These are phyloP conservation scores for Ailanthus altissimus DNA, from an alignment of 345 rosid species.

Conservation along the genomic window DNA sequence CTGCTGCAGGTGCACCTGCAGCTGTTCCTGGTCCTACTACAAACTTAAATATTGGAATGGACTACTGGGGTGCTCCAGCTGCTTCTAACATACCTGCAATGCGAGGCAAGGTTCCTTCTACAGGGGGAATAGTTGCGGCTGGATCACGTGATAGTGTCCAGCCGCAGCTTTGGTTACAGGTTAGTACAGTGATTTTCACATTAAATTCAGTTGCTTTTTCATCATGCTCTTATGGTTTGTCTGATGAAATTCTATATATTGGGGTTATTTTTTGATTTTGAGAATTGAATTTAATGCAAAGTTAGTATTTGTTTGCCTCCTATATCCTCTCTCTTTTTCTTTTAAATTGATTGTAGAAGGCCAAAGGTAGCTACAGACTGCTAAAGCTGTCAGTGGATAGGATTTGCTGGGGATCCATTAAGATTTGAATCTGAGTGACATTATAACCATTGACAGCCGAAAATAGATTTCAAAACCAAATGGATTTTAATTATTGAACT, in stretches of 20 bases:
- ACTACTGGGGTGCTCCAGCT: slow-evolving; percentile 89
- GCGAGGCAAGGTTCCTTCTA: slow-evolving; percentile 68
- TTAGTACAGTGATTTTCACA: slow-evolving; percentile 19
- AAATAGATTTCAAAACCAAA: neutral
- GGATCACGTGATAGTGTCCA: slow-evolving; percentile 72
- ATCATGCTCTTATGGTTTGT: neutral
- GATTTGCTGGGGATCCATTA: neutral
- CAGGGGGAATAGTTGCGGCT: slow-evolving; percentile 63
- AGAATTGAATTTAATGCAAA: slow-evolving; percentile 7
- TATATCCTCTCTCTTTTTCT: neutral
- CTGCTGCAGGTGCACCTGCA: slow-evolving; percentile 54
- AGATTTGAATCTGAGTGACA: neutral
- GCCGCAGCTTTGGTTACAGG: slow-evolving; percentile 89
- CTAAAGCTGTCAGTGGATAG: neutral
- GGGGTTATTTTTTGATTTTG: neutral
- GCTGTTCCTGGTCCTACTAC: slow-evolving; percentile 84
- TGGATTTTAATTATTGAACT: neutral
- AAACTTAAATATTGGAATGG: slow-evolving; percentile 97
- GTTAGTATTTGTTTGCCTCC: neutral
- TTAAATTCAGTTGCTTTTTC: neutral
- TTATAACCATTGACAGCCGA: neutral
- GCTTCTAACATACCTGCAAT: slow-evolving; percentile 59
- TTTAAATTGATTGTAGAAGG: neutral
- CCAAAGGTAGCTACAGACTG: neutral
- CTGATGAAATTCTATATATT: neutral